Evolutionary conservation across 371 early-diverging fungal species (phyloP), one percentile per base, ranked within the genome.

Genomic region (Mortierella sp.): DNA sequence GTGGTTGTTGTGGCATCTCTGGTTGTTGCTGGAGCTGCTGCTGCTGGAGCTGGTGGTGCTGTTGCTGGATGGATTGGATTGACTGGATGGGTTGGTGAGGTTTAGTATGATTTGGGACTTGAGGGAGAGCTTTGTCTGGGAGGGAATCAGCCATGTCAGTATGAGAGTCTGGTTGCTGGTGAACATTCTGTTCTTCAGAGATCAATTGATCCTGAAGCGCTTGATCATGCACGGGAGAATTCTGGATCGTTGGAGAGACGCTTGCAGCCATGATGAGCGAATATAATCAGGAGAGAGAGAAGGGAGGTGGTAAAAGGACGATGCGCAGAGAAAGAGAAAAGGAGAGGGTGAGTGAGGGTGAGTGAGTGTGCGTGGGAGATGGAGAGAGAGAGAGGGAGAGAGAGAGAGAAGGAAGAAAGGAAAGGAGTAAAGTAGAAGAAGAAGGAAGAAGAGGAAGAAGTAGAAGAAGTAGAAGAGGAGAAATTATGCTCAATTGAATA

Each of bases 241-340:
- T 48, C 43, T 65, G 73, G 52, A 69, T 1, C 10, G 50, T 57
- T 41, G 72, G 59, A 19, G 80, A 74, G 24, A 74, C 58, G 52
- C 68, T 74, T 57, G 80, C 61, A 48, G 80, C 75, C 80, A 80
- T 80, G 41, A 38, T 28, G 28, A 28, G 28, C 28, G 28, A 28
- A 28, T 28, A 28, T 28, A 28, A 28, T 28, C 22, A 4, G 59
- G 47, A 45, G n/a, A 7, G n/a, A 7, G 28, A 28, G 28, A 28
- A 28, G 28, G 2, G 28, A 28, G 28, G 28, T 2, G 36, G 15
- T 19, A 38, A 13, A 43, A 43, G 63, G 8, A 32, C 7, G 0
- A 58, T 57, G 58, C n/a, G 7, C 11, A 24, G 40, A 7, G 28
- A 47, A 21, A 36, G 22, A 28, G 58, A 38, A 9, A 36, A 41